phyloP scores from a whole-genome alignment of 1,284 basidiomycete species.

The Amylostereum chailletii region DNA sequence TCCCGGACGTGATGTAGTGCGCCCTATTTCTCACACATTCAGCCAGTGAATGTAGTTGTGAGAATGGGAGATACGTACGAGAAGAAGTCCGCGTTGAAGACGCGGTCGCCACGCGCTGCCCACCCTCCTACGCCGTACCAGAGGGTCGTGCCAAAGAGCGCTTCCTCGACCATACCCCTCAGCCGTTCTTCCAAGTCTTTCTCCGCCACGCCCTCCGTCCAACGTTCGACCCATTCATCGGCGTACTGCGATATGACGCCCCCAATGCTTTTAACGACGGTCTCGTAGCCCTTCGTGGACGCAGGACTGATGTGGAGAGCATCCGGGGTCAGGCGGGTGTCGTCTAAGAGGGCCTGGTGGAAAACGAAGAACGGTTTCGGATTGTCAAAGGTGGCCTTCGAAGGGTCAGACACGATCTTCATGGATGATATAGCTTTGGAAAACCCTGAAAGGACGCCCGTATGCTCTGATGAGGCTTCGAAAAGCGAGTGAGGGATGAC shows the following conservation, averaged over 20 bases:
- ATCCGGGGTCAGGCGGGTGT: conserved; percentile 23
- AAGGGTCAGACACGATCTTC: no score
- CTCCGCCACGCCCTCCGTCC: conserved; percentile 20
- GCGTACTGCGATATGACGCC: conserved; percentile 33
- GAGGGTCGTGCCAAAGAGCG: conserved; percentile 30
- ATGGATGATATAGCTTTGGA: no score
- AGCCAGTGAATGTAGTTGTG: neutral
- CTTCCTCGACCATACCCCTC: conserved; percentile 34
- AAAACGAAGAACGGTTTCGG: conserved; percentile 28
- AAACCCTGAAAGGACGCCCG: no score
- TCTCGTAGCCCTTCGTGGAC: conserved; percentile 16
- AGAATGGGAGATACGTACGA: conserved; percentile 14
- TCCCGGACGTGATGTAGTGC: conserved; percentile 37
- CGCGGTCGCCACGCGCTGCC: conserved; percentile 14
- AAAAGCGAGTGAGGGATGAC: conserved; percentile 22
- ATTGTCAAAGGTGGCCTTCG: no score
- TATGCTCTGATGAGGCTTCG: conserved; percentile 6
- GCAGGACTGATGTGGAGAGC: conserved; percentile 37
- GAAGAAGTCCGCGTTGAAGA: conserved; percentile 34
- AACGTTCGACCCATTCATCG: conserved; percentile 38
- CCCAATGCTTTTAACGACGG: conserved; percentile 27
- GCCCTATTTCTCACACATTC: conserved; percentile 18
- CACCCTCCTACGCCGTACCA: conserved; percentile 36
- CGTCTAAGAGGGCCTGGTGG: conserved; percentile 27
- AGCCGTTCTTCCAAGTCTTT: conserved; percentile 19